These are phyloP conservation scores for Apiospora phragmitis DNA, from an alignment of 2,329 filamentous ascomycete species.

Conservation along the genomic window DNA sequence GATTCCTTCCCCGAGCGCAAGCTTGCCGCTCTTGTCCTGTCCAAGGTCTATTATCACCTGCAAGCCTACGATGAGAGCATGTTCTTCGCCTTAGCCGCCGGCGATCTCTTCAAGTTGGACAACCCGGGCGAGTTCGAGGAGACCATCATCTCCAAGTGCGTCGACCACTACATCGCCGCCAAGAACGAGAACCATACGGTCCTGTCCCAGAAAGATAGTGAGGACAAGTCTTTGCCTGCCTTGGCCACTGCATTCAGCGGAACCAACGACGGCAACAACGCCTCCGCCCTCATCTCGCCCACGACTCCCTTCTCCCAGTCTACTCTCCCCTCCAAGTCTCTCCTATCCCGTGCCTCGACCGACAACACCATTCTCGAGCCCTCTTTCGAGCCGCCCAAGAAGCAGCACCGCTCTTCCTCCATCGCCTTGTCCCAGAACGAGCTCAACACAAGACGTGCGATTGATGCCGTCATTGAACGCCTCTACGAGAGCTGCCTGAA, in stretches of 20 bases:
- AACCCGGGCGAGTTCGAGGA: slow-evolving; percentile 94
- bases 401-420: slow-evolving; percentile 55
- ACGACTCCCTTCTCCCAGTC: slow-evolving; percentile 96
- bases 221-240: slow-evolving; percentile 57
- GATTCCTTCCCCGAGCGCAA: slow-evolving; percentile 91
- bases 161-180: slow-evolving; percentile 94
- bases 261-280: slow-evolving; percentile 65
- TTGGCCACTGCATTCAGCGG: slow-evolving; percentile 78
- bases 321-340: slow-evolving; percentile 87
- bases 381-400: slow-evolving; percentile 53
- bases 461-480: slow-evolving; percentile 82
- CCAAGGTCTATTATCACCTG: slow-evolving; percentile 98
- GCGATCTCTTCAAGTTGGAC: slow-evolving; percentile 92
- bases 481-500: slow-evolving; percentile 89
- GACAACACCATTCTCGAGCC: slow-evolving; percentile 64
- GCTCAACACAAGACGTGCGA: slow-evolving; percentile 69
- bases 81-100: slow-evolving; percentile 93
- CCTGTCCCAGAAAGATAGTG: slow-evolving; percentile 39
- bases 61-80: slow-evolving; percentile 99
- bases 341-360: slow-evolving; percentile 80
- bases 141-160: slow-evolving; percentile 97
- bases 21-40: slow-evolving; percentile 88
- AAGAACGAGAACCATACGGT: slow-evolving; percentile 52
- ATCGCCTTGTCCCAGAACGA: slow-evolving; percentile 68
- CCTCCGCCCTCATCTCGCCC: slow-evolving; percentile 74